Conservation (phyloP, 1,139 yeast genomes). For the Pichia inconspicua region DNA sequence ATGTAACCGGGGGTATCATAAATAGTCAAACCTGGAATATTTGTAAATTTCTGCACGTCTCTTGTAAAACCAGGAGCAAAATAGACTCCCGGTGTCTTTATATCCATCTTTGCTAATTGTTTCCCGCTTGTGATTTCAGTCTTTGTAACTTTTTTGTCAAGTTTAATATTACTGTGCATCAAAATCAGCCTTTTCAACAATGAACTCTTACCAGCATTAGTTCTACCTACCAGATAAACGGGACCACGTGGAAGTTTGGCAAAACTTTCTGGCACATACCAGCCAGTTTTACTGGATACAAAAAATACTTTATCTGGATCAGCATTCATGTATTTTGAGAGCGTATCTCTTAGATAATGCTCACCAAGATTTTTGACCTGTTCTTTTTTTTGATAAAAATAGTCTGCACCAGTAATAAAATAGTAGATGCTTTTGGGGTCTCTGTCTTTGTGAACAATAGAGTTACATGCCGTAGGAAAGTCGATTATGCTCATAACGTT, state of each 20-base stretch:
- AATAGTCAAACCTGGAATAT: slow-evolving; percentile 18
- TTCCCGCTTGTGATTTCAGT: slow-evolving; percentile 17
- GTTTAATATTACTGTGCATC: slow-evolving; percentile 17
- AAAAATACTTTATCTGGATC: slow-evolving; percentile 40
- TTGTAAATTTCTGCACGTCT: slow-evolving; percentile 34
- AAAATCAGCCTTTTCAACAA: slow-evolving; percentile 41
- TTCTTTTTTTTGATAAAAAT: slow-evolving; percentile 34
- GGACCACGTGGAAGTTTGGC: slow-evolving; percentile 34
- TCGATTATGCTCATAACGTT: slow-evolving; percentile 61
- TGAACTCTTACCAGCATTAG: slow-evolving; percentile 73
- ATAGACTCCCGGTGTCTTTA: slow-evolving; percentile 32
- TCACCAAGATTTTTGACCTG: slow-evolving; percentile 33
- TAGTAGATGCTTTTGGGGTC: slow-evolving; percentile 36
- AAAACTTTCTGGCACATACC: slow-evolving; percentile 41
- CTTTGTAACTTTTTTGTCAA: slow-evolving; percentile 3
- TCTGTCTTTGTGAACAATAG: slow-evolving; percentile 32
- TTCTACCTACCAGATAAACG: slow-evolving; percentile 58
- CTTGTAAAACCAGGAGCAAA: slow-evolving; percentile 53
- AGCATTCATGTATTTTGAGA: slow-evolving; percentile 35
- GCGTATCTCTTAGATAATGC: slow-evolving; percentile 38
- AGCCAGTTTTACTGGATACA: slow-evolving; percentile 42
- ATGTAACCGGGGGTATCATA: slow-evolving; percentile 56
- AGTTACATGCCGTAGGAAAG: slow-evolving; percentile 55
- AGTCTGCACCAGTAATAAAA: slow-evolving; percentile 54
- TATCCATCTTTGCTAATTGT: slow-evolving; percentile 2